Evolutionary conservation across 768 basidiomycete species (phyloP).

Genomic region (Xerocomellus amylosporus): DNA sequence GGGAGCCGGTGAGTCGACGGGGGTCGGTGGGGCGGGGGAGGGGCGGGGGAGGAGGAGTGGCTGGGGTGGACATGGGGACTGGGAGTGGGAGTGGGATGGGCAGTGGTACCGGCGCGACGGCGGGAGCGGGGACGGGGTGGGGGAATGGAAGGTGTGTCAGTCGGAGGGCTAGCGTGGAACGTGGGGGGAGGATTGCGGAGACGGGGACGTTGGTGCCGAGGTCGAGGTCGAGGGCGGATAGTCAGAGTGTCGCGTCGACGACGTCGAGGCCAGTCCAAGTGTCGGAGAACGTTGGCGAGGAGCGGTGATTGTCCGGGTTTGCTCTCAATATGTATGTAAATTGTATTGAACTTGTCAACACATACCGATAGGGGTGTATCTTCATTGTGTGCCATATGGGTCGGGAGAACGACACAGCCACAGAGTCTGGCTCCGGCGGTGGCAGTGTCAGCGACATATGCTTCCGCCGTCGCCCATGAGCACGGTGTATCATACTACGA

Average conservation of each 20-base stretch:
- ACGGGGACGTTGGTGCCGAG: constrained; percentile 54
- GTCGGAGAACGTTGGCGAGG: constrained; percentile 12
- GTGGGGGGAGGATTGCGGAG: constrained; percentile 68
- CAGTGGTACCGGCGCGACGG: too few species aligned
- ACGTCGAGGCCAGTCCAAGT: constrained; percentile 26
- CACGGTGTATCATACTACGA: too few species aligned
- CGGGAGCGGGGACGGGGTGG: not conserved
- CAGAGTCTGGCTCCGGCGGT: not conserved
- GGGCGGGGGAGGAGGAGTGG: constrained; percentile 19
- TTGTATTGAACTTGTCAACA: too few species aligned
- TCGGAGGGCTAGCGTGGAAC: constrained; percentile 57
- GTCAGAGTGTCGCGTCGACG: constrained; percentile 37
- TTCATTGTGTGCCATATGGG: not conserved
- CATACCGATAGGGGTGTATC: not conserved
- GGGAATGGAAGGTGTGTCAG: constrained; percentile 35
- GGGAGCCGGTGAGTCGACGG: constrained; percentile 53
- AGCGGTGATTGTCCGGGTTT: not conserved
- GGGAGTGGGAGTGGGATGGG: not conserved
- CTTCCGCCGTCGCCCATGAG: not conserved
- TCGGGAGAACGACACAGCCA: not conserved
- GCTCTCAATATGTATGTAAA: not conserved
- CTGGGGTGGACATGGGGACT: not conserved
- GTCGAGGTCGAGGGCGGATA: constrained; percentile 43
- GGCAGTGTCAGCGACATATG: not conserved
- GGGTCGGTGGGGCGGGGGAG: constrained; percentile 43